These are phyloP conservation scores for Talaromyces sp. DNA, from an alignment of 2,329 filamentous ascomycete genomes.

Conservation along the genomic window DNA sequence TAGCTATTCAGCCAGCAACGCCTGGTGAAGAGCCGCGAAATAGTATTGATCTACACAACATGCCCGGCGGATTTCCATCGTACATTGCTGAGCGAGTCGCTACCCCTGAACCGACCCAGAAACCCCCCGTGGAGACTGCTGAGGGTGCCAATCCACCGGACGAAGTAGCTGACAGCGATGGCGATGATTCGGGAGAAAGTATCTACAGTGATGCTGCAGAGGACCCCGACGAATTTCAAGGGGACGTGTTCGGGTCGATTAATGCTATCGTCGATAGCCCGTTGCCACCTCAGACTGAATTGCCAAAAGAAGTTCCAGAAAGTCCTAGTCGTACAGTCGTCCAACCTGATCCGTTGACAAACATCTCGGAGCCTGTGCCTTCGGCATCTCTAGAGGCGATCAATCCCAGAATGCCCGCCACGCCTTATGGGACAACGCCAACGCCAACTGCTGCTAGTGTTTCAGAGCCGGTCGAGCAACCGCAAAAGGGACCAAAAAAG, in stretches of 20 bases:
- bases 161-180: constrained; percentile 19
- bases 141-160: constrained; percentile 1
- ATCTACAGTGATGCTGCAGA: constrained; percentile 48
- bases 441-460: not conserved
- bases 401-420: constrained; percentile 3
- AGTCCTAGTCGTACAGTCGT: constrained; percentile 18
- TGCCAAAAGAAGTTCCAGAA: constrained; percentile 18
- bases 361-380: not conserved
- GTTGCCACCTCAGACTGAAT: constrained; percentile 6
- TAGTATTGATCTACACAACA: constrained; percentile 25
- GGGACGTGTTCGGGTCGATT: constrained; percentile 48
- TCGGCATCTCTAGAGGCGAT: constrained; percentile 11
- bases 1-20: constrained; percentile 48
- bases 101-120: constrained; percentile 6
- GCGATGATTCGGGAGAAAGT: constrained; percentile 42
- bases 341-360: constrained; percentile 4
- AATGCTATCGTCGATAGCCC: constrained; percentile 47
- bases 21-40: constrained; percentile 39
- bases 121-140: constrained; percentile 9
- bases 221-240: constrained; percentile 34
- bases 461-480: not conserved
- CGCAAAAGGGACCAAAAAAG: not conserved
- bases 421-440: not conserved
- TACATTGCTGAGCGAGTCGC: constrained; percentile 26
- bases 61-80: constrained; percentile 60